A percentile compares a stretch with the other conserved stretches of the same genome.
phyloP scores from a whole-genome alignment of 2,329 filamentous ascomycete species.

The Davidsoniella eucalypti region DNA sequence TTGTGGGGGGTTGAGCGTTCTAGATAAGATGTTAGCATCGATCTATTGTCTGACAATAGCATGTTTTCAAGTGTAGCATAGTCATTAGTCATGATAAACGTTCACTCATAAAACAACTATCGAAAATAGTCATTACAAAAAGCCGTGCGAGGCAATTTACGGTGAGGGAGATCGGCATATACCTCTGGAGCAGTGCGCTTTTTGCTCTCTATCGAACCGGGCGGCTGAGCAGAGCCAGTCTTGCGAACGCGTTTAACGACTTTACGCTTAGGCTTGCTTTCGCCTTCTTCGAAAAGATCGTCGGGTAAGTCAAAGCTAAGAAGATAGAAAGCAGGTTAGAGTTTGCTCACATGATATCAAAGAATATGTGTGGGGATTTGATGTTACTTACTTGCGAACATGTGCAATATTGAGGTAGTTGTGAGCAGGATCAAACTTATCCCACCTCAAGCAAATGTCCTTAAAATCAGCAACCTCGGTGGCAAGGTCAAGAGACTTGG shows the following conservation, averaged over 20 bases:
- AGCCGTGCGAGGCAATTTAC: too few relatives aligned
- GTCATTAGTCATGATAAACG: too few relatives aligned
- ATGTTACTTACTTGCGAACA: constrained; percentile 57
- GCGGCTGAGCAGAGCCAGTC: neutral
- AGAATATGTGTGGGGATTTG: too few relatives aligned
- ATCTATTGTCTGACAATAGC: too few relatives aligned
- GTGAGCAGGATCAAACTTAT: constrained; percentile 56
- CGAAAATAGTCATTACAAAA: too few relatives aligned
- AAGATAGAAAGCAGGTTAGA: constrained; percentile 11
- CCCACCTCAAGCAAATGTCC: constrained; percentile 58
- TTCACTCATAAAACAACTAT: too few relatives aligned
- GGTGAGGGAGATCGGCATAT: too few relatives aligned
- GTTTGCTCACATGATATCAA: neutral
- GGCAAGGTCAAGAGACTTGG: constrained; percentile 60
- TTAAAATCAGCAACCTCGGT: constrained; percentile 78
- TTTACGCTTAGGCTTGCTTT: constrained; percentile 52
- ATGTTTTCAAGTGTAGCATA: too few relatives aligned
- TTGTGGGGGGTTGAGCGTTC: too few relatives aligned
- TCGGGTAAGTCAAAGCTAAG: constrained; percentile 69
- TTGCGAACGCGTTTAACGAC: constrained; percentile 21
- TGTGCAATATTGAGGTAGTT: constrained; percentile 70
- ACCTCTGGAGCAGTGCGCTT: too few relatives aligned
- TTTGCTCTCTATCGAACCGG: too few relatives aligned
- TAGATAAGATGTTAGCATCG: too few relatives aligned
- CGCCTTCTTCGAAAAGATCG: constrained; percentile 73